A percentile compares a stretch with the other conserved stretches of the same genome.
phyloP scores from a whole-genome alignment of 352 stramenopile species.

The Globisporangium lucens region DNA sequence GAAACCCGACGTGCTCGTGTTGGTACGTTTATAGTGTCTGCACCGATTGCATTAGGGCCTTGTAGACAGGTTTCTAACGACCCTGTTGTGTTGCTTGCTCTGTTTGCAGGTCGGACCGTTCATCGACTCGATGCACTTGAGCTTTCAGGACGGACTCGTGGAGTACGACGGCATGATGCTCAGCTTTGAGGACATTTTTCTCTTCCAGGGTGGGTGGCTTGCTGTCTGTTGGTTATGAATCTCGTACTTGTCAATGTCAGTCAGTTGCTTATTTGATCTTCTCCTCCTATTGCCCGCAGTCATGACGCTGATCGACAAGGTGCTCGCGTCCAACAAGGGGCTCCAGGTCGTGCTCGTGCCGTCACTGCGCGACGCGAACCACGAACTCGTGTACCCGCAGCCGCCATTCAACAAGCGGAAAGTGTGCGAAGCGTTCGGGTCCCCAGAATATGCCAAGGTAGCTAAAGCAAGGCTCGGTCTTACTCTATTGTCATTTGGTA shows the following conservation, averaged over 20 bases:
- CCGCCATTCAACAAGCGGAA: conserved; percentile 90
- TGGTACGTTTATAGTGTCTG: conserved; percentile 44
- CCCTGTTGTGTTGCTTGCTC: background rate
- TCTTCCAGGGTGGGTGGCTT: conserved; percentile 68
- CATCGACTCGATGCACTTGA: conserved; percentile 92
- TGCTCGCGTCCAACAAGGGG: conserved; percentile 41
- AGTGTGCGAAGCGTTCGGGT: conserved; percentile 63
- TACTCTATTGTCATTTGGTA: background rate
- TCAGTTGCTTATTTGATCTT: background rate
- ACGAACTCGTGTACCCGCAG: conserved; percentile 94
- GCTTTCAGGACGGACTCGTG: conserved; percentile 82
- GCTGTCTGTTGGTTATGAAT: background rate
- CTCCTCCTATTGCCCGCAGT: conserved; percentile 31
- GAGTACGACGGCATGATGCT: conserved; percentile 80
- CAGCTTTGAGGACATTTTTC: conserved; percentile 81
- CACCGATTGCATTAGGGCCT: background rate
- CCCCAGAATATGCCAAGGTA: conserved; percentile 59
- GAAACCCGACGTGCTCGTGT: conserved; percentile 93
- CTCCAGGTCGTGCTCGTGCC: conserved; percentile 94
- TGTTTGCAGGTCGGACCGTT: conserved; percentile 90
- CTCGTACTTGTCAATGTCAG: background rate
- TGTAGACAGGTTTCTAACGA: background rate
- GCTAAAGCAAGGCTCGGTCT: background rate
- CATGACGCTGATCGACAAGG: conserved; percentile 69
- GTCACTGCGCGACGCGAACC: conserved; percentile 94